A percentile compares a stretch with the other conserved stretches of the same genome.
phyloP scores from a whole-genome alignment of 2,329 filamentous ascomycete genomes.

The Talaromyces pinophilus region DNA sequence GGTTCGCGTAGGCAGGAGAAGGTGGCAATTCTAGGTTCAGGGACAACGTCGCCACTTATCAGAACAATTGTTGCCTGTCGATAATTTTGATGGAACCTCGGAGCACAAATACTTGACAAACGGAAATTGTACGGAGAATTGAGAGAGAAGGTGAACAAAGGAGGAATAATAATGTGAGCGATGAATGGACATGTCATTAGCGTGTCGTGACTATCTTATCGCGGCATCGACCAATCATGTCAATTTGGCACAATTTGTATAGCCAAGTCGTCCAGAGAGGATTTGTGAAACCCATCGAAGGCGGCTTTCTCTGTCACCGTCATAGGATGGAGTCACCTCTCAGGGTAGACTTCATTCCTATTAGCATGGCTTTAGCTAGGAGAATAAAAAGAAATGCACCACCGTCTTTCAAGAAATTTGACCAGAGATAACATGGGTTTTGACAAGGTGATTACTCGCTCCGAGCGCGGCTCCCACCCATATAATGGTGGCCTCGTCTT shows the following conservation, averaged over 20 bases:
- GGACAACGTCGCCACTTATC: neutral
- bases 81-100: neutral
- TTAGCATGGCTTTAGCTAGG: too few relatives aligned
- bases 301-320: neutral
- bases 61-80: neutral
- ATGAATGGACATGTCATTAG: neutral
- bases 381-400: too few relatives aligned
- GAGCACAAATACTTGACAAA: neutral
- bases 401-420: too few relatives aligned
- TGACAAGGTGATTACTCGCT: too few relatives aligned
- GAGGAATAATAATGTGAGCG: neutral
- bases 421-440: too few relatives aligned
- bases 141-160: neutral
- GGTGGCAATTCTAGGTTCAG: slow-evolving; percentile 3
- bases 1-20: neutral
- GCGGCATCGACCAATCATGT: neutral
- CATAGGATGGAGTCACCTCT: too few relatives aligned
- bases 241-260: neutral
- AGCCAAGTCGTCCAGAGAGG: neutral
- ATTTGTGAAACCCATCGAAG: neutral
- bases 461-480: too few relatives aligned
- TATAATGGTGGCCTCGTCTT: too few relatives aligned
- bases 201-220: neutral
- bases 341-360: too few relatives aligned
- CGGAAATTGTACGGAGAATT: neutral